A percentile compares a stretch with the other conserved stretches of the same genome.
Evolutionary conservation across 352 stramenopile species (phyloP).

Genomic region (Phytopythium kandeliae): DNA sequence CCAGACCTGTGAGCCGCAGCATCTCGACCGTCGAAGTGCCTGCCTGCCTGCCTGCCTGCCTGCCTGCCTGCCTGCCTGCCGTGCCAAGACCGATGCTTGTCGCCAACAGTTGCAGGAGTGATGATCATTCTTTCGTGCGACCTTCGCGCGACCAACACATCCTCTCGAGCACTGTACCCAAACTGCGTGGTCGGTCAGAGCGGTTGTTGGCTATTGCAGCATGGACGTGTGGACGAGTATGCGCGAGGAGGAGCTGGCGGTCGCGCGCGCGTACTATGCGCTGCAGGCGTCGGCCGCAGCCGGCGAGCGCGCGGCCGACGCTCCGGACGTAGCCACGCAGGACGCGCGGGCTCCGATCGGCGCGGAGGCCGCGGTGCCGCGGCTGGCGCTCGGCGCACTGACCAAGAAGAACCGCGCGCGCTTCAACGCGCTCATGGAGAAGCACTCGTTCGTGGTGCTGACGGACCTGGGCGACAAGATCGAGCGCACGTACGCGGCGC

Average conservation of each 20-base stretch:
- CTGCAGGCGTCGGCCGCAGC: not conserved
- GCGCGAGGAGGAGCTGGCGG: conserved; percentile 1
- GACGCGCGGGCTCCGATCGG: too few species aligned
- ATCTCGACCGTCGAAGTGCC: too few species aligned
- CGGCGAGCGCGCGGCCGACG: not conserved
- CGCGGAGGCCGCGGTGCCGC: conserved; percentile 18
- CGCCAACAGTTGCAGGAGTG: too few species aligned
- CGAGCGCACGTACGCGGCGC: conserved; percentile 26
- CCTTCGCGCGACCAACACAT: too few species aligned
- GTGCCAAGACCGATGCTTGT: too few species aligned
- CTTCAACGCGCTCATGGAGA: conserved; percentile 48
- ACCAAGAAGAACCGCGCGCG: conserved; percentile 41
- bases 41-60: too few species aligned
- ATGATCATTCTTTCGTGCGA: too few species aligned
- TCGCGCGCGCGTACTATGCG: conserved; percentile 3
- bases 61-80: too few species aligned
- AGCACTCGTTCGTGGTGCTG: conserved; percentile 57
- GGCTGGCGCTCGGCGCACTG: conserved; percentile 32
- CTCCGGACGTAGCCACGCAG: too few species aligned
- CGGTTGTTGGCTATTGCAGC: too few species aligned
- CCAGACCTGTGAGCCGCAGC: conserved; percentile 49
- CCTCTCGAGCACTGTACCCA: too few species aligned
- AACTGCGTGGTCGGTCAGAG: too few species aligned
- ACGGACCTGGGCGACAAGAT: conserved; percentile 39
- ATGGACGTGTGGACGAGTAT: not conserved